Conservation (phyloP, 1,284 basidiomycete species). For the Puccinia coronata region DNA sequence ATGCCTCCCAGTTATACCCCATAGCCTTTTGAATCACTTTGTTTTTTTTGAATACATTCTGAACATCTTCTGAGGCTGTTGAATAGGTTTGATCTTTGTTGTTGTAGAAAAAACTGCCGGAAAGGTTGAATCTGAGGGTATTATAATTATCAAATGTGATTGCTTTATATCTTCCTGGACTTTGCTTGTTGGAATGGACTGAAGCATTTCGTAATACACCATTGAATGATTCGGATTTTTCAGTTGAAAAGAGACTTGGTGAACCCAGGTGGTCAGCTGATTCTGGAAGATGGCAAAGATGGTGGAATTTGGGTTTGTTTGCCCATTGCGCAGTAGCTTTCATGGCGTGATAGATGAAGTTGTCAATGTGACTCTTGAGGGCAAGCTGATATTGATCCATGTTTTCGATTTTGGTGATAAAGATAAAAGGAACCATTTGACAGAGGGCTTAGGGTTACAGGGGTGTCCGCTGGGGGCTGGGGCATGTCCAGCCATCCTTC, state of each 20-base stretch:
- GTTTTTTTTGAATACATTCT: background rate
- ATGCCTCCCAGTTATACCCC: background rate
- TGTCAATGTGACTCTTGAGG: background rate
- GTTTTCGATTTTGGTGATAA: background rate
- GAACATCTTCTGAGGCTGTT: background rate
- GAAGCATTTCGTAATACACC: background rate
- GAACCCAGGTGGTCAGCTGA: background rate
- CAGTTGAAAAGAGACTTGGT: background rate
- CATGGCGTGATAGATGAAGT: background rate
- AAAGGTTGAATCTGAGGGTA: background rate
- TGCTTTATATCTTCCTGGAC: background rate
- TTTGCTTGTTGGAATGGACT: background rate
- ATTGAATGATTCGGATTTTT: background rate
- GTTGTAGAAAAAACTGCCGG: background rate
- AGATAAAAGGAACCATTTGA: background rate
- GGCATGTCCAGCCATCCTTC: too few species aligned
- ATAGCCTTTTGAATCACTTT: background rate
- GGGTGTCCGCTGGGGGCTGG: too few species aligned
- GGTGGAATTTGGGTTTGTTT: background rate
- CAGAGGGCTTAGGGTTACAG: too few species aligned
- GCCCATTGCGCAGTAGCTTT: too few species aligned
- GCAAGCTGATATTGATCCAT: background rate
- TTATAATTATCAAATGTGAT: background rate
- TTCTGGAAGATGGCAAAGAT: background rate
- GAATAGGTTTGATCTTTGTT: background rate